Base-by-base conservation (phyloP, 495 filamentous ascomycete species). In the Extremus antarcticus region DNA sequence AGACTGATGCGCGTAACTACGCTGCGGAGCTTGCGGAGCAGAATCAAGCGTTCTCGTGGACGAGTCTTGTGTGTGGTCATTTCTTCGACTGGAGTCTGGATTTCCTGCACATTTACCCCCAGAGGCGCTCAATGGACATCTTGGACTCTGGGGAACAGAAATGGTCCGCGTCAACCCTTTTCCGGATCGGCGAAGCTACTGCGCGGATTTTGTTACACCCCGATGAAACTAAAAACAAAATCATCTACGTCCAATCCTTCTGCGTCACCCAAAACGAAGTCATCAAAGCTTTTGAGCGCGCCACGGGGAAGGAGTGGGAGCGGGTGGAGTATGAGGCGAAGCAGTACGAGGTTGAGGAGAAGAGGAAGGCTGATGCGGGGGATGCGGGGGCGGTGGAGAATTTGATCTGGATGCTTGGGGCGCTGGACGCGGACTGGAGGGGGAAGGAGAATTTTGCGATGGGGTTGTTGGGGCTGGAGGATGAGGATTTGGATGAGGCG, bases 81-180 rank as follows among this genome's bases (percentile, higher is more conserved):
- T 71, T 80, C 60, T 73, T 81, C 51, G 78, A 79, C 60, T 75
- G 73, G 74, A 68, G 63, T 47, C 58, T 78, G 17, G 51, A 35
- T 1, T 57, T 80, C 62, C 56, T 79, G 15, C 74, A 69, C 54
- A 72, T 76, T 52, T 68, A 74, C 41, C 51, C 74, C 45, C 47
- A 62, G 10, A 60, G 62, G 22, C 69, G 67, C 23, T 73, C 68
- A 0, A 75, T 74, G 13, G 73, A 66, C 0, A 71, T 81, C 48
- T 72, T 66, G 55, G 74, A 78, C 61, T 58, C 56, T 13, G 75
- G 77, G 23, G 64, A 69, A 45, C 61, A 56, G 10, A 60, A 22
- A 11, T 71, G 71, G 52, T 70, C 66, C 9, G 38, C 69, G 13
- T 76, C 69, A 46, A 78, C 70, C 15, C 65, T 74, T 23, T 51